Base-by-base conservation (phyloP, 208 protist genomes). In the Borovskyia barvae region DNA sequence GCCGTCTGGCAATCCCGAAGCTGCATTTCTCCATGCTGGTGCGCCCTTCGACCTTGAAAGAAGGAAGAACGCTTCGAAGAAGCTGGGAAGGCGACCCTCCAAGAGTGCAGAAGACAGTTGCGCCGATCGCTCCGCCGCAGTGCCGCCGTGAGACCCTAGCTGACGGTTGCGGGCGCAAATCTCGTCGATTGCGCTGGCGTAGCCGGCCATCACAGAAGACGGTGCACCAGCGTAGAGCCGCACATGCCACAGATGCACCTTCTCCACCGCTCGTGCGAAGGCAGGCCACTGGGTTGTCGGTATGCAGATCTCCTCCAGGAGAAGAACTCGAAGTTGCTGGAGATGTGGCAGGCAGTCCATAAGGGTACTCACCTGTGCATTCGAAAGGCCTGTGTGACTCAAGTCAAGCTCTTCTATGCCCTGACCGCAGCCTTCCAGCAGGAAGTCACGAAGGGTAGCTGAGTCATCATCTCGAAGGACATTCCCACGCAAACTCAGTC, bases 361-460 rank as follows among this genome's bases (percentile, higher is more conserved):
- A 26, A 94, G 30, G 3, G 69, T 55, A 28, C 58, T 75, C 11
- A 85, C 53, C 45, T 94, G 82, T 32, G 28, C 62, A 2, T 32
- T 29, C 20, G 74, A 72, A 15, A 94, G 74, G 26, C 29, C 37
- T 0, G 85, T 94, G 61, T 80, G 74, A 61, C 77, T 75, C 30
- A 94, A 64, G 35, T 92, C 85, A 15, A 94, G 68, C 66, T 94
- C 88, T 56, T 85, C 72, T 15, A 94, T 30, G 15, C 66, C 25
- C 6, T 6, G 41, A 14, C 37, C 56, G 36, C 76, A 82, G 7
- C 82, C 84, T 9, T 88, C 72, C 8, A 85, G 32, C 19, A 94
- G 60, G 70, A 92, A 82, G 14, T 92, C 85, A 15, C 74, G 75
- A 20, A 92, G 73, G 20, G 54, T 32, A 2, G 43, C 43, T 7